Conservation (phyloP, 257 asterid species). For the Lycium ferocissimum region DNA sequence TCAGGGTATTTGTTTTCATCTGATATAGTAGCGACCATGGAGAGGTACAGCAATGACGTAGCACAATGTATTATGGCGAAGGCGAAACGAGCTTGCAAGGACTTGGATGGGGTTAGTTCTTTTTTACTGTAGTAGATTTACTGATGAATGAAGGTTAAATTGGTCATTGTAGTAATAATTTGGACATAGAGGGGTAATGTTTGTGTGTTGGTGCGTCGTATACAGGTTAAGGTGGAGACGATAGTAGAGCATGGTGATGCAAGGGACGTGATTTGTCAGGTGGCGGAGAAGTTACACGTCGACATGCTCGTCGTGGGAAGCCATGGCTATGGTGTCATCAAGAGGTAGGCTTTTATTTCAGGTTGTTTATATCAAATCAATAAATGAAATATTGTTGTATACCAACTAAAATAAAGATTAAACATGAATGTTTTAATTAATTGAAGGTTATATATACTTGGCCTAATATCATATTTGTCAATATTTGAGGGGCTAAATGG, state of each 20-base stretch:
- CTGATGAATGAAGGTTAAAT: not conserved
- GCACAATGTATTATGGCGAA: conserved; percentile 55
- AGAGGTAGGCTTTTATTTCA: conserved; percentile 46
- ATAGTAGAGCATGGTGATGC: conserved; percentile 69
- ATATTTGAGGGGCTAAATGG: too few species aligned
- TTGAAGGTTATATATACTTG: too few species aligned
- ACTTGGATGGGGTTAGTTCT: conserved; percentile 37
- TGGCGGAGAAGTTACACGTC: conserved; percentile 60
- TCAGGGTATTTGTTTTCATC: conserved; percentile 61
- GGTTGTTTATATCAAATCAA: not conserved
- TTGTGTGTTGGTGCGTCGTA: conserved; percentile 23
- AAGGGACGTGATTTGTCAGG: conserved; percentile 76
- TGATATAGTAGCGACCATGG: conserved; percentile 55
- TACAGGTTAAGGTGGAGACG: conserved; percentile 71
- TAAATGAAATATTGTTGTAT: too few species aligned
- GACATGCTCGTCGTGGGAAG: conserved; percentile 73
- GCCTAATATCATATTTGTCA: too few species aligned
- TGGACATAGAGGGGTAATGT: not conserved
- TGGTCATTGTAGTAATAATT: not conserved
- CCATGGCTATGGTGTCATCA: conserved; percentile 71
- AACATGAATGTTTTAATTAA: too few species aligned
- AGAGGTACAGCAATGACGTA: conserved; percentile 54
- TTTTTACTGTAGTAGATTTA: not conserved
- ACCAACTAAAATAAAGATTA: too few species aligned
- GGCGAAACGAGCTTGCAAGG: conserved; percentile 52